Evolutionary conservation across 306 rosid genomes (phyloP), one percentile per base, ranked within the genome.

Genomic region (Trichosanthes cucumerina): DNA sequence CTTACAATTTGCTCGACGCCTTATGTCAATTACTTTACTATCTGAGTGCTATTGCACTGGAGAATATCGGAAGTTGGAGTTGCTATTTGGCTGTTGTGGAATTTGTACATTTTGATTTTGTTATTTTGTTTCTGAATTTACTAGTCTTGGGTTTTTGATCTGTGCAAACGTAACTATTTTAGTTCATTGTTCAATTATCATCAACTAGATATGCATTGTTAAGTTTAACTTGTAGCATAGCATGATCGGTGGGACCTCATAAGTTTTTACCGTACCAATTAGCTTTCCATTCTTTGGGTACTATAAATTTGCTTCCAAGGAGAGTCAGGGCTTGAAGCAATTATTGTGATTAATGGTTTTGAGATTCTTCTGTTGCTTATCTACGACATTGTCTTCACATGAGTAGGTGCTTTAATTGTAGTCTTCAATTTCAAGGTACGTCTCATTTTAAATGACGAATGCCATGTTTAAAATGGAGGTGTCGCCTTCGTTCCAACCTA

Each of bases 401-500:
- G 59, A 74, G 26, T 49, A 26, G 63, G 63, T 74, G 63, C 63
- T 52, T 74, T 52, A 49, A 26, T 31, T 52, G 31, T 5, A 74
- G 44, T 24, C 63, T 52, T 70, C 59, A 47, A 24, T 72, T 49
- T 47, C 23, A 72, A 44, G 57, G 38, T 24, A 46, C 57, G 39
- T 72, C 77, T 72, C 39, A 12, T 49, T 59, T 1, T 19, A 47
- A 23, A 71, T 43, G 76, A 71, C 58, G 24, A 73, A 8, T 46
- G 60, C 60, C 60, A 72, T 72, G 77, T 72, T 44, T 3, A 73
- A 38, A 47, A 18, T 46, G 38, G 77, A 73, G 41, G 56, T 16
- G 62, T 74, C 78, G 18, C 63, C 62, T 74, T 52, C 78, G 3
- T 50, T 74, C 78, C 78, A 74, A 16, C 62, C 31, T 52, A 49